Base-by-base conservation (phyloP, 371 early-diverging fungal genomes). In the Mucor sp. region DNA sequence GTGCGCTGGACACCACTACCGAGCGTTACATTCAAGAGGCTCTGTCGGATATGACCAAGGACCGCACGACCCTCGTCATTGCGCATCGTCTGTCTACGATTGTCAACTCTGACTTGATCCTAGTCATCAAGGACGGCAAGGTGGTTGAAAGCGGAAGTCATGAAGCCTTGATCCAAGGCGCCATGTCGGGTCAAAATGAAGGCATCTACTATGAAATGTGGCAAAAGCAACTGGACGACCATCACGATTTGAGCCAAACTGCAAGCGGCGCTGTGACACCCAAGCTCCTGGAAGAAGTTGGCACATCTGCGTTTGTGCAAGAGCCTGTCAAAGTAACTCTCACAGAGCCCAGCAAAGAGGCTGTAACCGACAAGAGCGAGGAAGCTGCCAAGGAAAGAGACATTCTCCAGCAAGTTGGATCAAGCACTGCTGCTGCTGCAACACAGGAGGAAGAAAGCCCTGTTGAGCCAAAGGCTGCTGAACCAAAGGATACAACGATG, bases 41-140 rank as follows among this genome's bases (percentile, higher is more conserved):
- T 14, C 70, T 91, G 37, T 79, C 79, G 11, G 76, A 80, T 9
- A 87, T 90, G 78, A 88, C 95, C 17, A 81, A 87, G 53, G 85
- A 93, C 72, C 84, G 97, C 60, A 97, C 99, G 6, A 97, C 99
- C 4, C 81, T 99, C 15, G 89, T 96, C 25, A 94, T 99, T 77
- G 97, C 98, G 2, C 98, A 98, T 77, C 90, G 98, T 27, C 77
- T 98, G 41, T 89, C 90, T 11, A 94, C 94, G 0, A 90, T 94
- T 62, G 85, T 91, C n/a, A 84, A 91, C 60, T 92, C 92, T 11
- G 93, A 94, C 69, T 70, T 86, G 68, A 93, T 94, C 47, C 69
- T 94, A 33, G 93, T 93, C 58, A 79, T 93, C 55, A 85, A 90
- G 67, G 86, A 91, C 66, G 97, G 98, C 1, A 78, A 83, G 67